A percentile compares a stretch with the other conserved stretches of the same genome.
Conservation (phyloP, 2,329 filamentous ascomycete genomes). For the Peltaster fructicola region DNA sequence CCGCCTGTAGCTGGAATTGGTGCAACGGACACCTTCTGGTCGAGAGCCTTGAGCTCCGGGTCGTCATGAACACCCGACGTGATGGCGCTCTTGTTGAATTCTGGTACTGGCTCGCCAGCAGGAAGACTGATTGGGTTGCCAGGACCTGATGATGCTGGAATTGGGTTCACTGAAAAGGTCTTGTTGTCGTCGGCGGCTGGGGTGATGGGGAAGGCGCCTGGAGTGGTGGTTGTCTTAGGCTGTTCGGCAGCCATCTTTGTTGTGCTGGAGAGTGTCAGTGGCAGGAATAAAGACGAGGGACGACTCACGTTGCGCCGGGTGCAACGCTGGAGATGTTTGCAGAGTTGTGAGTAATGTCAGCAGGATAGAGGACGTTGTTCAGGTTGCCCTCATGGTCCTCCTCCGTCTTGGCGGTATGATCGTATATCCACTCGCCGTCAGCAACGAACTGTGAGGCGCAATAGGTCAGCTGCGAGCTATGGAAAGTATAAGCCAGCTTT, state of each 20-base stretch:
- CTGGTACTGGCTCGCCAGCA: slow-evolving; percentile 68
- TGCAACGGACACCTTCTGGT: slow-evolving; percentile 30
- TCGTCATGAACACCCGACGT: slow-evolving; percentile 48
- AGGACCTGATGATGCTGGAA: slow-evolving; percentile 38
- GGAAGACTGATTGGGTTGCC: slow-evolving; percentile 66
- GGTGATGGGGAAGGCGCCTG: slow-evolving; percentile 57
- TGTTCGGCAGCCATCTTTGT: slow-evolving; percentile 50
- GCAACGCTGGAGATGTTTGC: slow-evolving; percentile 45
- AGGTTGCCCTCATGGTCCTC: slow-evolving; percentile 67
- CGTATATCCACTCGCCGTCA: slow-evolving; percentile 76
- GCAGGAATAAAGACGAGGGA: slow-evolving; percentile 50
- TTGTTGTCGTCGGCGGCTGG: slow-evolving; percentile 33
- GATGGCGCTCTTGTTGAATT: slow-evolving; percentile 53
- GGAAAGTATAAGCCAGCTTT: not conserved
- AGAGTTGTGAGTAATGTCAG: slow-evolving; percentile 43
- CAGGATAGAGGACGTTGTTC: slow-evolving; percentile 76
- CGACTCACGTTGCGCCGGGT: slow-evolving; percentile 42
- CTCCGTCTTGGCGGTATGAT: slow-evolving; percentile 65
- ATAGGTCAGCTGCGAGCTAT: not conserved
- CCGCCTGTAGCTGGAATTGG: slow-evolving; percentile 41
- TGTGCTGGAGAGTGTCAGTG: slow-evolving; percentile 48
- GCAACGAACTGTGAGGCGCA: slow-evolving; percentile 60
- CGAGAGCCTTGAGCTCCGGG: slow-evolving; percentile 32
- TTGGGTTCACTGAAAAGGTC: slow-evolving; percentile 38
- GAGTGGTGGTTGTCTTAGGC: slow-evolving; percentile 33